Base-by-base conservation (phyloP, 108 stramenopile species). In the Hondaea fermentalgiana region DNA sequence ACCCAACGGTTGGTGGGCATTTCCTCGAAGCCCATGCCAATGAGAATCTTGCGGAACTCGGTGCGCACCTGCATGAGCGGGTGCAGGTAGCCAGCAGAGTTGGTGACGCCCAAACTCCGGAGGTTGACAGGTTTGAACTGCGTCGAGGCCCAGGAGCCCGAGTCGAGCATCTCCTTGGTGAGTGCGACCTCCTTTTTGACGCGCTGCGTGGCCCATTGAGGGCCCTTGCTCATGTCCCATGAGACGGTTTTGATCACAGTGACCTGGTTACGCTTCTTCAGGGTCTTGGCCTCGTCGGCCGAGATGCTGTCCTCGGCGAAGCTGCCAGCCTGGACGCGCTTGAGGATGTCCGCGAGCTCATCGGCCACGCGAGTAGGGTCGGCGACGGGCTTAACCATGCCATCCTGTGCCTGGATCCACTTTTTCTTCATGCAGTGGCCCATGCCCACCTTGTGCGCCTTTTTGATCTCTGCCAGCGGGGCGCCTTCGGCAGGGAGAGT, bases 1-100 rank as follows among this genome's bases (percentile, higher is more conserved):
- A 99, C 98, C 98, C 98, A 99, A 90, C 97, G 97, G 94, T 96
- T 97, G 51, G 99, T 99, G 53, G 98, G 98, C 99, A 99, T 99
- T 95, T 99, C 99, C 57, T 94, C 89, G 92, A 99, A 99, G 60
- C 99, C 99, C 98, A 99, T 99, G 88, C 97, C 94, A 96, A 99
- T 96, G 57, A 99, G 93, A 87, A 99, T 97, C 83, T 97, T 96
- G 88, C 98, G 95, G 91, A 99, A 95, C 90, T 95, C 94, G 21
- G 94, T 90, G 17, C 95, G 92, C 44, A 99, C 99, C 93, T 99
- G 98, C 83, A 99, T 91, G 25, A 99, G 91, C 12, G 98, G 98
- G 89, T 99, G 99, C 71, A 98, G 93, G 90, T 96, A 97, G 58
- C 99, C 99, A 19, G 98, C 97, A 49, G 93, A 94, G 21, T 96